Evolutionary conservation across 495 filamentous ascomycete species (phyloP), one percentile per base, ranked within the genome.

Genomic region (Friedmanniomyces simplex): DNA sequence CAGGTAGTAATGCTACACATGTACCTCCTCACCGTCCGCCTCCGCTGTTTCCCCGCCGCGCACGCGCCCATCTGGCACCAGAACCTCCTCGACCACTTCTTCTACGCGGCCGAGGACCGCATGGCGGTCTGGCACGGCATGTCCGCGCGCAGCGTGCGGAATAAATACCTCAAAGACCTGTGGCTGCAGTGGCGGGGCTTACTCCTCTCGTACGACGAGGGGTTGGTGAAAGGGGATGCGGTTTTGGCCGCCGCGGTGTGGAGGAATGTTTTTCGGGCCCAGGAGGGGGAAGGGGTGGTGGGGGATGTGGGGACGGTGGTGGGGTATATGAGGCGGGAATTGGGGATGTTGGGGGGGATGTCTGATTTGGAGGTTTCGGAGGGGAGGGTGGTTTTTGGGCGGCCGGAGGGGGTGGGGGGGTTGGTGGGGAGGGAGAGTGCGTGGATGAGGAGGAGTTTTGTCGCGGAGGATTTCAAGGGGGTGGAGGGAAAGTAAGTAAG

Each of bases 1-100:
- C 93, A 96, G 68, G 82, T 97, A 41, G 91, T 90, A 20, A 89
- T 97, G 74, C 79, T 97, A 14, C 90, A 98, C 74, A 86, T 97
- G 82, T 96, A 95, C 75, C 79, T 95, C 50, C 71, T 96, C 41
- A 85, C 85, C n/a, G 85, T 86, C n/a, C 85, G 91, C 42, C 73
- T 96, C 47, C 87, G 93, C 49, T 77, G 77, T 58, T 79, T 93
- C 57, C 85, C 86, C 21, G 68, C 76, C 2, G 71, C 70, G n/a
- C 76, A 83, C 21, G 78, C 76, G 26, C 74, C 73, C 50, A 74
- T 76, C 12, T 89, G 85, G 76, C 82, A 85, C 53, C 87, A 87
- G 58, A 83, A 89, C 66, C 75, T 87, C 39, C 81, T 93, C 32
- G 88, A 98, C 69, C 89, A 96, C 68, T 95, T 93, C 76, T 97